Conservation (phyloP, 495 filamentous ascomycete species). For the Penicillium egyptiacum region DNA sequence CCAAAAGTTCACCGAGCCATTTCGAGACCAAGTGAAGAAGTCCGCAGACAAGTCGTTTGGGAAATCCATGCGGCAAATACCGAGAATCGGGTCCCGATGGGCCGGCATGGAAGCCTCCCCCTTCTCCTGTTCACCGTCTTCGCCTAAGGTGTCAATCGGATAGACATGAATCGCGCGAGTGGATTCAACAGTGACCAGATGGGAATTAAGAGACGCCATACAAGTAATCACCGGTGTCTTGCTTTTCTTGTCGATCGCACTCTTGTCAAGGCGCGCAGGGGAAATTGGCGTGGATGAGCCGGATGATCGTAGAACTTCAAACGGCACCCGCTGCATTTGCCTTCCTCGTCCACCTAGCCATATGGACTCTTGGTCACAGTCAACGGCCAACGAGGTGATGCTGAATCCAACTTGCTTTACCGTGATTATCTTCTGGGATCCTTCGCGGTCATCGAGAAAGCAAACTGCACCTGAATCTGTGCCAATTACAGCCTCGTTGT, state of each 20-base stretch:
- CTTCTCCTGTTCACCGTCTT: constrained; percentile 34
- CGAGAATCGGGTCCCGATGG: constrained; percentile 76
- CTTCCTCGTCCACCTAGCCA: constrained; percentile 57
- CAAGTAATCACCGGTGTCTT: constrained; percentile 53
- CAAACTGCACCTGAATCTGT: constrained; percentile 52
- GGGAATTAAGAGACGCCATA: constrained; percentile 66
- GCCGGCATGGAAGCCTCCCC: constrained; percentile 54
- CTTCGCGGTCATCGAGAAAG: constrained; percentile 70
- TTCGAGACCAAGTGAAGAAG: constrained; percentile 85
- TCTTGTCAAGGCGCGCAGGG: constrained; percentile 25
- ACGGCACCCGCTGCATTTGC: constrained; percentile 38
- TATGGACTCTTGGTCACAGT: constrained; percentile 48
- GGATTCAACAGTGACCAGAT: constrained; percentile 73
- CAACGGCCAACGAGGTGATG: constrained; percentile 55
- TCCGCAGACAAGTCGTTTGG: constrained; percentile 60
- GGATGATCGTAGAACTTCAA: constrained; percentile 39
- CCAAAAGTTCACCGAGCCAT: constrained; percentile 81
- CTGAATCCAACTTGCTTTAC: constrained; percentile 39
- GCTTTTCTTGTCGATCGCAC: constrained; percentile 24
- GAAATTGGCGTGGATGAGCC: constrained; percentile 26
- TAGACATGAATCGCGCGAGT: constrained; percentile 71
- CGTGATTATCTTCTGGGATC: constrained; percentile 60
- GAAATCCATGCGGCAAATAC: constrained; percentile 61
- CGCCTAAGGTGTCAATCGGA: constrained; percentile 30
- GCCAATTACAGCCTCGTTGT: constrained; percentile 51